A percentile compares a stretch with the other conserved stretches of the same genome.
phyloP scores from a whole-genome alignment of 192 early-diverging fungal genomes.

The Podila horticola region DNA sequence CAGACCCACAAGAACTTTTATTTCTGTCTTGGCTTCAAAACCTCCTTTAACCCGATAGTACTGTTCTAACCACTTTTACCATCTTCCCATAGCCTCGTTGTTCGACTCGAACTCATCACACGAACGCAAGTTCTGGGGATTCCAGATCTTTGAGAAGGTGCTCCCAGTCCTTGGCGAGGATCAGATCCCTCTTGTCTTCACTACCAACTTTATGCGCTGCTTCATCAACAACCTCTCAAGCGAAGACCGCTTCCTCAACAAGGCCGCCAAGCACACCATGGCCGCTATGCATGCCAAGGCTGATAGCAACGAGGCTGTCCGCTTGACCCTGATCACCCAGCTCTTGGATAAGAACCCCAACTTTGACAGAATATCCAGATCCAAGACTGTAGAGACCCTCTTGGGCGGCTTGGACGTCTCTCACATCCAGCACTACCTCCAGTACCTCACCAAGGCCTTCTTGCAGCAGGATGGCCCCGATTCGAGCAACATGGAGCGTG shows the following conservation, averaged over 20 bases:
- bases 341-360: constrained; percentile 79
- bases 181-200: constrained; percentile 78
- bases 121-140: constrained; percentile 91
- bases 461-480: constrained; percentile 59
- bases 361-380: constrained; percentile 75
- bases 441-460: constrained; percentile 78
- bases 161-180: constrained; percentile 63
- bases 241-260: constrained; percentile 80
- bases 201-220: constrained; percentile 85
- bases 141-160: constrained; percentile 82
- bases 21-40: background rate
- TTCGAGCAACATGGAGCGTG: constrained; percentile 42
- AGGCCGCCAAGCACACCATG: constrained; percentile 79
- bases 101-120: constrained; percentile 79
- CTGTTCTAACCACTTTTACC: background rate
- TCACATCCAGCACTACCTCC: constrained; percentile 76
- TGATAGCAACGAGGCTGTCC: constrained; percentile 73
- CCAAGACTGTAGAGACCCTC: constrained; percentile 84
- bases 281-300: constrained; percentile 66
- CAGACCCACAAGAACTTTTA: background rate
- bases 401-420: constrained; percentile 74
- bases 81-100: constrained; percentile 62
- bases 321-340: constrained; percentile 82
- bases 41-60: background rate
- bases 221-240: constrained; percentile 89